These are phyloP conservation scores for Penicillium canariense DNA, from an alignment of 495 filamentous ascomycete genomes.

Conservation along the genomic window DNA sequence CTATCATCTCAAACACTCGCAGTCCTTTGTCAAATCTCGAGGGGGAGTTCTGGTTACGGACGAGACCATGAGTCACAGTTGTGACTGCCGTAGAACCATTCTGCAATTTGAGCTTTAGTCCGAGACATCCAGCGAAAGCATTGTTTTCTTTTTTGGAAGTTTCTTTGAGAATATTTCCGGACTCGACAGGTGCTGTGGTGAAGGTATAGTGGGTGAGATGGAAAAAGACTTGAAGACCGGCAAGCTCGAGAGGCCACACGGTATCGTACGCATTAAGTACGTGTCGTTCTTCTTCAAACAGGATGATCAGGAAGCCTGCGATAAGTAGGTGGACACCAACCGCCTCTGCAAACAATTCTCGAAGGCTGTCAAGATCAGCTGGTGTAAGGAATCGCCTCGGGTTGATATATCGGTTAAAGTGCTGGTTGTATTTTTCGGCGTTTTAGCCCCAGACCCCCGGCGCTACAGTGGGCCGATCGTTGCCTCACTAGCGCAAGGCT, in stretches of 20 bases:
- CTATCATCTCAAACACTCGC: too few species aligned
- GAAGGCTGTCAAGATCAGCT: constrained; percentile 3
- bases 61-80: constrained; percentile 15
- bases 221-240: constrained; percentile 1
- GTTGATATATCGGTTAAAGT: constrained; percentile 8
- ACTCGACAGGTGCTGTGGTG: too few species aligned
- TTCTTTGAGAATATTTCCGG: too few species aligned
- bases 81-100: constrained; percentile 9
- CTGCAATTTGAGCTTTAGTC: constrained; percentile 5
- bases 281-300: background rate
- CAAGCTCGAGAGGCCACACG: constrained; percentile 8
- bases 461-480: too few species aligned
- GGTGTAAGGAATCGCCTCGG: constrained; percentile 2
- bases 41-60: too few species aligned
- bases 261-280: constrained; percentile 1
- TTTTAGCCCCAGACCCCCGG: too few species aligned
- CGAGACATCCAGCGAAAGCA: constrained; percentile 5
- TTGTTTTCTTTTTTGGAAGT: background rate
- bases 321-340: constrained; percentile 5
- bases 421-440: too few species aligned
- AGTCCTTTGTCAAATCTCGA: too few species aligned
- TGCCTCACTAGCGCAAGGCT: too few species aligned
- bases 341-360: constrained; percentile 8
- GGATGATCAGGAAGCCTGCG: constrained; percentile 4
- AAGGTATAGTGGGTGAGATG: too few species aligned